Conservation (phyloP, 2,329 filamentous ascomycete genomes). For the Calonectria multiphialidica region DNA sequence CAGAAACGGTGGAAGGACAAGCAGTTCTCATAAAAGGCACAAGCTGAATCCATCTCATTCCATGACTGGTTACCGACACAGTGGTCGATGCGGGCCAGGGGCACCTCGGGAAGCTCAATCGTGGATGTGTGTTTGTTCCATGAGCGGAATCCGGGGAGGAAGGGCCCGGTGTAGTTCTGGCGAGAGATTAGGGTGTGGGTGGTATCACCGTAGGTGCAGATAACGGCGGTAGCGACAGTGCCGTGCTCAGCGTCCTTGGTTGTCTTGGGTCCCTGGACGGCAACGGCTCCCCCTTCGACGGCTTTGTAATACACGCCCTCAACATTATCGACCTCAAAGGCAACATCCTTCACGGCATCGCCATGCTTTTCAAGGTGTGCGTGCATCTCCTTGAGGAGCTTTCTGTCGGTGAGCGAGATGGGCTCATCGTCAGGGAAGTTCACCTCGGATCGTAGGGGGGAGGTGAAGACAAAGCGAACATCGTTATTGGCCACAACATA, state of each 20-base stretch:
- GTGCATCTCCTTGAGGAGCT: conserved; percentile 80
- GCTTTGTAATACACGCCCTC: conserved; percentile 83
- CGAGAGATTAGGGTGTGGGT: conserved; percentile 92
- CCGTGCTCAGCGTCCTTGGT: conserved; percentile 71
- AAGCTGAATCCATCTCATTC: conserved; percentile 82
- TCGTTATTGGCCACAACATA: conserved; percentile 84
- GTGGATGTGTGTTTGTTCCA: conserved; percentile 56
- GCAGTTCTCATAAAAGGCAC: conserved; percentile 84
- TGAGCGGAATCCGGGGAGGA: conserved; percentile 85
- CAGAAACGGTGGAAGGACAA: conserved; percentile 97
- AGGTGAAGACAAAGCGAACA: conserved; percentile 87
- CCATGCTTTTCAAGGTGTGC: conserved; percentile 88
- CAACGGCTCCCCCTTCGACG: conserved; percentile 71
- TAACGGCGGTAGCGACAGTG: conserved; percentile 79
- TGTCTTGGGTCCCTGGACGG: conserved; percentile 71
- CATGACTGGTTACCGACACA: conserved; percentile 98
- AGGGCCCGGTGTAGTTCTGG: conserved; percentile 76
- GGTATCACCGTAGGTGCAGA: conserved; percentile 94
- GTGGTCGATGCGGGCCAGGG: conserved; percentile 87
- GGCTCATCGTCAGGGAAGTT: conserved; percentile 69
- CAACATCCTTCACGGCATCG: conserved; percentile 94
- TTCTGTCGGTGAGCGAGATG: conserved; percentile 73
- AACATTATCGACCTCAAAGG: conserved; percentile 93
- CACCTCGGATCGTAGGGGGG: conserved; percentile 75
- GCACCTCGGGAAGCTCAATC: conserved; percentile 70